phyloP scores from a whole-genome alignment of 768 basidiomycete species.

The Cystoderma amianthinum region DNA sequence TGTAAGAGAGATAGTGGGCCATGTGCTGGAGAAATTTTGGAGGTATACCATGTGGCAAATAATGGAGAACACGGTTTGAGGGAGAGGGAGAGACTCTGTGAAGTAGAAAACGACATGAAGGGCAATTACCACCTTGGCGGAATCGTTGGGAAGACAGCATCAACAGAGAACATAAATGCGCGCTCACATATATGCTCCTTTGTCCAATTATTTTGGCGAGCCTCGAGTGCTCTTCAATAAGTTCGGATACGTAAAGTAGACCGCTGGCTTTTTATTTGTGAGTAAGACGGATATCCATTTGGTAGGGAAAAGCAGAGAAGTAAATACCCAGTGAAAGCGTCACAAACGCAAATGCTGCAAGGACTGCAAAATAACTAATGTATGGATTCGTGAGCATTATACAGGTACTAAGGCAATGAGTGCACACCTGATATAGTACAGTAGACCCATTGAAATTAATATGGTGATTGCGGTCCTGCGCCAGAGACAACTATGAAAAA shows the following conservation, averaged over 20 bases:
- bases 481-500: constrained; percentile 1
- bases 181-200: constrained; percentile 82
- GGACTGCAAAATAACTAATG: constrained; percentile 58
- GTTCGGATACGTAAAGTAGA: constrained; percentile 85
- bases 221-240: constrained; percentile 91
- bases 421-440: constrained; percentile 57
- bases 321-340: constrained; percentile 80
- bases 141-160: constrained; percentile 1
- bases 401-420: constrained; percentile 6
- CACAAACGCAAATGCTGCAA: constrained; percentile 83
- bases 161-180: neutral
- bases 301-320: neutral
- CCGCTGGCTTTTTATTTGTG: constrained; percentile 70
- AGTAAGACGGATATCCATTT: neutral
- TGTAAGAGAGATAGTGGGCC: constrained; percentile 91
- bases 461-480: neutral
- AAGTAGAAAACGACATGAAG: constrained; percentile 75
- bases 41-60: constrained; percentile 84
- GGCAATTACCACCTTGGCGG: constrained; percentile 65
- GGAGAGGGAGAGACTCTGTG: constrained; percentile 74
- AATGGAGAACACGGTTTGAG: constrained; percentile 73
- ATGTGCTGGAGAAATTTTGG: constrained; percentile 82
- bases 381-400: neutral
- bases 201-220: constrained; percentile 79
- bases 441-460: constrained; percentile 36